Conservation (phyloP, 1,139 yeast species). For the Sporopachydermia cereana region DNA sequence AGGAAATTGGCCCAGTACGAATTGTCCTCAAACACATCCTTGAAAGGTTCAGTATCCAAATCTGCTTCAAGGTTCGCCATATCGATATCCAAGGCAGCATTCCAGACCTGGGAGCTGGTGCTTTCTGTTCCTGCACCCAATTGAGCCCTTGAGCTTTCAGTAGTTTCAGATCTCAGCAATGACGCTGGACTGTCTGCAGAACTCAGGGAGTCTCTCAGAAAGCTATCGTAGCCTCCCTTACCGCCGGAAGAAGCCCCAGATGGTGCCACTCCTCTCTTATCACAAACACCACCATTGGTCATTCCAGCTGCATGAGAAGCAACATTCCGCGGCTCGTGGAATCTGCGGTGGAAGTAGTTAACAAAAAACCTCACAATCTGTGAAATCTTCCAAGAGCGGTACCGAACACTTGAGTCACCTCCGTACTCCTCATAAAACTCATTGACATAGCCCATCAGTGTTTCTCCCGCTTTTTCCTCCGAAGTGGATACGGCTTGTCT, state of each 20-base stretch:
- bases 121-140: no score
- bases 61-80: not conserved
- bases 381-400: slow-evolving; percentile 16
- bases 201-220: not conserved
- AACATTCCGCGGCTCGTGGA: not conserved
- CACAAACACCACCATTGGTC: not conserved
- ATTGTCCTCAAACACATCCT: not conserved
- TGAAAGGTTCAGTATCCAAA: not conserved
- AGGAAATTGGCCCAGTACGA: not conserved
- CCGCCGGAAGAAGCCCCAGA: not conserved
- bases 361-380: slow-evolving; percentile 6
- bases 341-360: not conserved
- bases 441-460: slow-evolving; percentile 11
- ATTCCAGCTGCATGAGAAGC: no score
- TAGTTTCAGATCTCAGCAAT: not conserved
- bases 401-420: slow-evolving; percentile 14
- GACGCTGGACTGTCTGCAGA: no score
- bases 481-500: slow-evolving; percentile 9
- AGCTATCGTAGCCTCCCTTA: not conserved
- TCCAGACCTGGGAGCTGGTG: not conserved
- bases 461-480: slow-evolving; percentile 14
- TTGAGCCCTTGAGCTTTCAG: no score
- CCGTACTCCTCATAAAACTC: slow-evolving; percentile 11
- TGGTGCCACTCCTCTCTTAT: not conserved
- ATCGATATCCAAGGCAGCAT: not conserved